Evolutionary conservation across 139 green algal genomes (phyloP).

Genomic region (Dunaliella primolecta): DNA sequence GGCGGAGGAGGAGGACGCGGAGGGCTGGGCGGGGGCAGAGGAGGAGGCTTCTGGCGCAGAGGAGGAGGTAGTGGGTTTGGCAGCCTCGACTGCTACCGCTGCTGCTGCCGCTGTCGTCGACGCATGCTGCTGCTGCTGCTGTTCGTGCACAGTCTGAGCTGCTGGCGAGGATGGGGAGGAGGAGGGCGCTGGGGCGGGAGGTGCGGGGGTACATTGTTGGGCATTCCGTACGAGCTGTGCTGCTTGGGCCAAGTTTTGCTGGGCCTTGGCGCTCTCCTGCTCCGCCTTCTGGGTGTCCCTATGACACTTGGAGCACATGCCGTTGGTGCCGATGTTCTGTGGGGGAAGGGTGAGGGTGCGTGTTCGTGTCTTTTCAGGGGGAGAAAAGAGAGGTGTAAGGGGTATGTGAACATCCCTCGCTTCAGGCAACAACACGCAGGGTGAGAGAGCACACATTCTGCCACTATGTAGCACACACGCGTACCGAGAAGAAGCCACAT

Average conservation of each 20-base stretch:
- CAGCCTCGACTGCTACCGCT: neutral
- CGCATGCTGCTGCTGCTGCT: neutral
- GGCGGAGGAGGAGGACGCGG: neutral
- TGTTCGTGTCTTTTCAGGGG: too few species aligned
- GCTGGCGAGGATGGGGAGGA: neutral
- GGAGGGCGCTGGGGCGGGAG: too few species aligned
- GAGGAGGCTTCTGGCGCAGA: neutral
- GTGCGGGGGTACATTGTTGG: too few species aligned
- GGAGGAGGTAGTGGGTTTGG: neutral
- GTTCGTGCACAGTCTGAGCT: too few species aligned
- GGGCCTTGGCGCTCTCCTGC: conserved; percentile 7
- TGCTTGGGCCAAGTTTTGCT: neutral
- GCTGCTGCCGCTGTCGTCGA: neutral
- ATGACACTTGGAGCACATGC: conserved; percentile 70
- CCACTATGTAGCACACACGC: neutral
- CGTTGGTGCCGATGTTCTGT: conserved; percentile 25
- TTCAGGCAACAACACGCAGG: neutral
- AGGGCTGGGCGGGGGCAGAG: conserved; percentile 10
- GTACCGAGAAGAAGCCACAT: conserved; percentile 70
- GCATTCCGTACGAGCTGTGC: neutral
- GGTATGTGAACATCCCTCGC: too few species aligned
- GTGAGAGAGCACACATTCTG: neutral
- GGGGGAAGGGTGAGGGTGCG: neutral
- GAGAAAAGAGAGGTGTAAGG: too few species aligned
- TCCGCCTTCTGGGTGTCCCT: conserved; percentile 39